Percentiles rank a stretch among this genome's conserved stretches.
phyloP scores from a whole-genome alignment of 495 filamentous ascomycete species.

The Letharia lupina region DNA sequence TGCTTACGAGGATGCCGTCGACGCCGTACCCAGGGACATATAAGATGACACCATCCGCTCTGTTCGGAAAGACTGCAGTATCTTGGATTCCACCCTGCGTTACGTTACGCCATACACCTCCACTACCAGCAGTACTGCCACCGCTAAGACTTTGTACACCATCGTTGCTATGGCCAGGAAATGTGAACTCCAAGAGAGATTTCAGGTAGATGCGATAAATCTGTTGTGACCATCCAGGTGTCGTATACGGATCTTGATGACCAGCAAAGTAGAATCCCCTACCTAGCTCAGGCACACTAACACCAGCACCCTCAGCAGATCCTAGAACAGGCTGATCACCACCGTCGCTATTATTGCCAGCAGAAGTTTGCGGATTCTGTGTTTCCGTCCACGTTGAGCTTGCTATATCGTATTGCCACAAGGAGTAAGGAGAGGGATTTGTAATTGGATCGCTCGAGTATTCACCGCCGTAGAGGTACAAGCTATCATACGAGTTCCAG shows the following conservation, averaged over 20 bases:
- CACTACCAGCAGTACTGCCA: constrained; percentile 42
- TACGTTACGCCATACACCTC: constrained; percentile 59
- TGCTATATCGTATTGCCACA: constrained; percentile 60
- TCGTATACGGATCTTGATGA: constrained; percentile 59
- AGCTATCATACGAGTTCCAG: constrained; percentile 57
- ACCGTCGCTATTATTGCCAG: constrained; percentile 47
- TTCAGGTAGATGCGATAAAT: constrained; percentile 58
- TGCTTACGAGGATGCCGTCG: constrained; percentile 58
- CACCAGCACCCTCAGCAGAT: constrained; percentile 61
- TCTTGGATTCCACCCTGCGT: constrained; percentile 60
- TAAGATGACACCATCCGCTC: constrained; percentile 61
- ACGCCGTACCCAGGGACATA: constrained; percentile 66
- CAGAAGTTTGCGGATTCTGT: constrained; percentile 44
- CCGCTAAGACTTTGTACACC: constrained; percentile 43
- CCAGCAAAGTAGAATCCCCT: constrained; percentile 70
- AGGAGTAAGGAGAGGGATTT: constrained; percentile 44
- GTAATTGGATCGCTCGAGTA: constrained; percentile 51
- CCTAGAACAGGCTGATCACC: constrained; percentile 49
- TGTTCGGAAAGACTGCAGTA: constrained; percentile 53
- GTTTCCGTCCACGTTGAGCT: constrained; percentile 53
- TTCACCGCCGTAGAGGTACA: constrained; percentile 66
- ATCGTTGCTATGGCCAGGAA: constrained; percentile 54
- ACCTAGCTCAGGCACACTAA: constrained; percentile 58
- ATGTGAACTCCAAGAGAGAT: constrained; percentile 65
- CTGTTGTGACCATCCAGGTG: constrained; percentile 57